Percentiles rank a stretch among this genome's conserved stretches.
Conservation (phyloP, 73 alveolate species). For the Paramecium tetraurelia region DNA sequence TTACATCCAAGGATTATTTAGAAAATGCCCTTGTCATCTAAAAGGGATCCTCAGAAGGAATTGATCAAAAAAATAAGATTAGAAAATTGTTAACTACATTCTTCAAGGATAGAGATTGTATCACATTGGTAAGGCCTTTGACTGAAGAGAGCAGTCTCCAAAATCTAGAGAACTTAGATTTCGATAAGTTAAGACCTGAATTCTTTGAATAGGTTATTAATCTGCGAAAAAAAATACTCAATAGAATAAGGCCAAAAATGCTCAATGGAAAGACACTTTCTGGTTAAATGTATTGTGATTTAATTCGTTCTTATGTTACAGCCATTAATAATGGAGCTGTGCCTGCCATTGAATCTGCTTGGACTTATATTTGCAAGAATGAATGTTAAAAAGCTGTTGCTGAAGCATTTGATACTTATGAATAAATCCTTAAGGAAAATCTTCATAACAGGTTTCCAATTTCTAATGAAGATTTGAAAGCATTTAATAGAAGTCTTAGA, state of each 20-base stretch:
- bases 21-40: slow-evolving; percentile 84
- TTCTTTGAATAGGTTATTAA: slow-evolving; percentile 88
- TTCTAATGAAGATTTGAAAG: slow-evolving; percentile 70
- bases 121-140: slow-evolving; percentile 94
- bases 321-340: slow-evolving; percentile 88
- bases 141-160: slow-evolving; percentile 90
- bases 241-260: slow-evolving; percentile 84
- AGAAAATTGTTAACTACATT: slow-evolving; percentile 91
- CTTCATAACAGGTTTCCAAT: slow-evolving; percentile 57
- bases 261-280: slow-evolving; percentile 85
- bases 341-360: slow-evolving; percentile 79
- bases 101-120: slow-evolving; percentile 97
- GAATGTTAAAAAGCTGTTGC: slow-evolving; percentile 70
- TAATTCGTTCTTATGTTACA: slow-evolving; percentile 70
- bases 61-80: slow-evolving; percentile 90
- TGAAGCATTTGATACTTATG: slow-evolving; percentile 69
- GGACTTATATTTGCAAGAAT: slow-evolving; percentile 81
- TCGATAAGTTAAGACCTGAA: slow-evolving; percentile 89
- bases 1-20: slow-evolving; percentile 93
- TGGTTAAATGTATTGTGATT: slow-evolving; percentile 83
- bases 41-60: slow-evolving; percentile 81
- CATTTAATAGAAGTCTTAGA: slow-evolving; percentile 70
- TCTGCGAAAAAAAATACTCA: slow-evolving; percentile 84
- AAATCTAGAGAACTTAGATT: slow-evolving; percentile 78
- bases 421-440: slow-evolving; percentile 52